These are phyloP conservation scores for Cochlearia excelsa DNA, from an alignment of 345 rosid species.

Conservation along the genomic window DNA sequence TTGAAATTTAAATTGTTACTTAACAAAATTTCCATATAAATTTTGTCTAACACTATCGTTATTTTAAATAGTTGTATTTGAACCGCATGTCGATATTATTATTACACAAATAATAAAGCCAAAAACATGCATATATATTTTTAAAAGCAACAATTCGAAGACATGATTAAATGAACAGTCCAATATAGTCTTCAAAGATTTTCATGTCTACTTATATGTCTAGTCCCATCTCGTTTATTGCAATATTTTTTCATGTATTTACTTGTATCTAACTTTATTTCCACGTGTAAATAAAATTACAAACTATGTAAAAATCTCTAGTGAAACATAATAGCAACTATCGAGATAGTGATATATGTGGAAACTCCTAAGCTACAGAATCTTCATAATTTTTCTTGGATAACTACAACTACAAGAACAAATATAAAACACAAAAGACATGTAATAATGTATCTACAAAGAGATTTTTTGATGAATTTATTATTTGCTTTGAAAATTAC, in stretches of 20 bases:
- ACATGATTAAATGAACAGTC: constrained; percentile 20
- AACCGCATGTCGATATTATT: constrained; percentile 6
- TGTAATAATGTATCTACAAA: no score
- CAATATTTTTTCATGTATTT: constrained; percentile 3
- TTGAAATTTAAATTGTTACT: no score
- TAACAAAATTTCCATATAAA: no score
- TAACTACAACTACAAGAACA: no score
- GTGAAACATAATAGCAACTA: no score
- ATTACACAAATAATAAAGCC: constrained; percentile 12
- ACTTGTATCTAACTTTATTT: constrained; percentile 24
- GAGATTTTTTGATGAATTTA: no score
- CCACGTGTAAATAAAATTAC: constrained; percentile 18
- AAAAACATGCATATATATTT: neutral
- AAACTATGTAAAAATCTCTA: constrained; percentile 5
- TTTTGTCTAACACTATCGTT: no score
- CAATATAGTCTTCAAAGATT: constrained; percentile 15
- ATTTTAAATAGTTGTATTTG: constrained; percentile 2
- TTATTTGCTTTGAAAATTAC: no score
- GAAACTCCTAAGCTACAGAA: no score
- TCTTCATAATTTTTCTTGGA: no score
- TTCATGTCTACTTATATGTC: constrained; percentile 23
- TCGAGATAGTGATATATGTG: neutral
- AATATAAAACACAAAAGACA: no score
- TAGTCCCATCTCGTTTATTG: constrained; percentile 32
- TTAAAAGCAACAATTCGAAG: constrained; percentile 28